Conservation (phyloP, 208 protist genomes). For the Trypanosoma scelopori region DNA sequence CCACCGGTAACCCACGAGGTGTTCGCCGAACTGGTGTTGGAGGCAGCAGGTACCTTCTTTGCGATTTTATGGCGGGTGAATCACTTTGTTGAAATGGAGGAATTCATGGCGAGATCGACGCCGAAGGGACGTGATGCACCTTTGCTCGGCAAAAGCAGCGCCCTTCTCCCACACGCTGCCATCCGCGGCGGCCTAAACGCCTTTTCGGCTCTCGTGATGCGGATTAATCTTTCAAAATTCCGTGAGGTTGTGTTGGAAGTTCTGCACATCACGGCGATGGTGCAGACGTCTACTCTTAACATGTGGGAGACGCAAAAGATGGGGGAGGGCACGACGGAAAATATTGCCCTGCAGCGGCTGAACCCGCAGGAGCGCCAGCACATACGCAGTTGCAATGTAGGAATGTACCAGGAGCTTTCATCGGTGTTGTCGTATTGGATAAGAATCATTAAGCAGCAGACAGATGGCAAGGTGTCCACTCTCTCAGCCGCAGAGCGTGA, state of each 20-base stretch:
- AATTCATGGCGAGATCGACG: constrained; percentile 33
- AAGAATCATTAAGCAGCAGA: constrained; percentile 36
- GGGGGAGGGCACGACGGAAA: constrained; percentile 26
- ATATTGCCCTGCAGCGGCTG: constrained; percentile 41
- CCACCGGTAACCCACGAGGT: constrained; percentile 31
- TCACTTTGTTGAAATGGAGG: constrained; percentile 60
- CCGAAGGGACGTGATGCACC: constrained; percentile 34
- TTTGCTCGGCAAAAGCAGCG: constrained; percentile 26
- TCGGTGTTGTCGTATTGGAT: constrained; percentile 66
- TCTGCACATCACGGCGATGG: constrained; percentile 42
- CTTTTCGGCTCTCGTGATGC: constrained; percentile 62
- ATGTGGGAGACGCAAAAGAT: constrained; percentile 16
- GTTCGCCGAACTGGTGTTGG: constrained; percentile 51
- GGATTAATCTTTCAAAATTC: constrained; percentile 29
- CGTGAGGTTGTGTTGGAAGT: constrained; percentile 52
- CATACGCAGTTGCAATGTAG: constrained; percentile 70
- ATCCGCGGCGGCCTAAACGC: constrained; percentile 81
- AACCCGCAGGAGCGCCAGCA: constrained; percentile 85
- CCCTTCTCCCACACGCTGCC: constrained; percentile 71
- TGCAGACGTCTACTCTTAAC: constrained; percentile 39
- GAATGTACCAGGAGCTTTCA: constrained; percentile 87
- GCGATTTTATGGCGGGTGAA: constrained; percentile 76
- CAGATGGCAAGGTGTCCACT: constrained; percentile 11
- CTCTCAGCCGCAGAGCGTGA: constrained; percentile 21
- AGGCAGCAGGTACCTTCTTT: constrained; percentile 56